Evolutionary conservation across 2,329 filamentous ascomycete species (phyloP).

Genomic region (Penicillium sp.): DNA sequence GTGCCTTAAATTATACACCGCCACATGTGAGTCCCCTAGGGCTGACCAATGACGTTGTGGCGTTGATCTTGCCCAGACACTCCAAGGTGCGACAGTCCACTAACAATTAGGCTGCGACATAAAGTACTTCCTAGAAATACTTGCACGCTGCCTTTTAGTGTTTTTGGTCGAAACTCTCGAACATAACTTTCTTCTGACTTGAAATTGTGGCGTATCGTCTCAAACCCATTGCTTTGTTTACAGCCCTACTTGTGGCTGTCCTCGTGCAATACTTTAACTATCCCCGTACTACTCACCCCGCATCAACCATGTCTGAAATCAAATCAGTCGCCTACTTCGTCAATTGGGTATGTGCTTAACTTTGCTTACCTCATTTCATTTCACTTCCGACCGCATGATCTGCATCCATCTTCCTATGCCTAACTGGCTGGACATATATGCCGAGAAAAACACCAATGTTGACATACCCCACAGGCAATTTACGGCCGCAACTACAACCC

Average conservation of each 20-base stretch:
- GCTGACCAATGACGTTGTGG: conserved; percentile 18
- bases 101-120: conserved; percentile 31
- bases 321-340: conserved; percentile 46
- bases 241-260: conserved; percentile 17
- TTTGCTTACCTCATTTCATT: not conserved
- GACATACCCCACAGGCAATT: conserved; percentile 60
- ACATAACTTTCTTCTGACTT: not conserved
- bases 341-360: conserved; percentile 42
- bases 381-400: not conserved
- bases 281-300: conserved; percentile 11
- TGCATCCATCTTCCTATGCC: not conserved
- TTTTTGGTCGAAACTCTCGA: not conserved
- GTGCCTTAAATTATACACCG: conserved; percentile 7
- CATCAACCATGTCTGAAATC: conserved; percentile 29
- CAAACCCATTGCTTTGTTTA: conserved; percentile 8
- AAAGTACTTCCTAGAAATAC: conserved; percentile 18
- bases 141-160: not conserved
- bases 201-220: conserved; percentile 17
- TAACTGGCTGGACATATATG: not conserved
- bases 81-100: conserved; percentile 22
- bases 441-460: not conserved
- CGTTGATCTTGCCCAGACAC: conserved; percentile 18
- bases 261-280: conserved; percentile 17
- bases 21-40: conserved; percentile 8
- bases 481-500: conserved; percentile 82